Percentiles rank a stretch among this genome's conserved stretches.
These are phyloP conservation scores for Syzygium oleosum DNA, from an alignment of 345 rosid species.

Conservation along the genomic window DNA sequence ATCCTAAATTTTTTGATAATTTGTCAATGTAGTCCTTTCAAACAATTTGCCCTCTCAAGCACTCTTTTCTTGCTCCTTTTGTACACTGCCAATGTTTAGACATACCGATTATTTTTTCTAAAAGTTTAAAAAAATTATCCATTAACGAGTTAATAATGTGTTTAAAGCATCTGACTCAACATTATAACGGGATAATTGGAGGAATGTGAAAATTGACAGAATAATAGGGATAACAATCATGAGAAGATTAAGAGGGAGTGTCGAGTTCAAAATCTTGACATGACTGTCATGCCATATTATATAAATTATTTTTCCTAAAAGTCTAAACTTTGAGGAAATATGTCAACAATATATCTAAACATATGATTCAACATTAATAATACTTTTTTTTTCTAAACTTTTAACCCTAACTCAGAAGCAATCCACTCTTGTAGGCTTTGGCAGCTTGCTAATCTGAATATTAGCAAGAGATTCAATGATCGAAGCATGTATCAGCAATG, in stretches of 20 bases:
- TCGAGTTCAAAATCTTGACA: not conserved
- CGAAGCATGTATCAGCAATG: not conserved
- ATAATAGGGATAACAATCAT: not conserved
- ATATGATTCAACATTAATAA: not conserved
- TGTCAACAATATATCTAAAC: too few relatives aligned
- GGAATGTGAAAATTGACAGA: not conserved
- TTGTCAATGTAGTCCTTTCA: too few relatives aligned
- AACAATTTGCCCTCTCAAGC: not conserved
- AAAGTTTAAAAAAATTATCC: not conserved
- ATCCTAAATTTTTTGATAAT: too few relatives aligned
- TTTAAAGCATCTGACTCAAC: not conserved
- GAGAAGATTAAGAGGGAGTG: not conserved
- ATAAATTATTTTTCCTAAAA: not conserved
- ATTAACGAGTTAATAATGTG: not conserved
- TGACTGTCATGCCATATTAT: accelerated
- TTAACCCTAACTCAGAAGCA: not conserved
- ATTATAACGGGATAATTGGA: not conserved
- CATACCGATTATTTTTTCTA: too few relatives aligned
- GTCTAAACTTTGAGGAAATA: not conserved
- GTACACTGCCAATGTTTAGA: not conserved
- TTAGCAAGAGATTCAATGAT: not conserved
- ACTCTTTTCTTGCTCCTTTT: not conserved
- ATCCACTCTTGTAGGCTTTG: too few relatives aligned
- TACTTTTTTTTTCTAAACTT: not conserved
- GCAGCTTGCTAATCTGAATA: not conserved